phyloP scores from a whole-genome alignment of 2,329 filamentous ascomycete species.

The Colletotrichum coccodes region DNA sequence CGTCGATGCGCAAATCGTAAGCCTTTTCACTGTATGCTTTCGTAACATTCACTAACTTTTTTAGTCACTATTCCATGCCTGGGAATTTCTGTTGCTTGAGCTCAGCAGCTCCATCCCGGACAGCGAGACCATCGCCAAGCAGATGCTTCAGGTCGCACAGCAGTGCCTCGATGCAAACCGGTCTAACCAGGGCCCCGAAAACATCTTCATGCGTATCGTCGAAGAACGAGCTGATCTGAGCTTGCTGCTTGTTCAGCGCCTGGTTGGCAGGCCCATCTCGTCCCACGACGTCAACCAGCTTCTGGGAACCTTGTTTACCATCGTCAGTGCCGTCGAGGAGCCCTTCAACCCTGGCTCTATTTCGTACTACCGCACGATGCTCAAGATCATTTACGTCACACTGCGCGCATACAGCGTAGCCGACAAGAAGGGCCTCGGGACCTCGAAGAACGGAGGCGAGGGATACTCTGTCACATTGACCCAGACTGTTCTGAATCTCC shows the following conservation, averaged over 20 bases:
- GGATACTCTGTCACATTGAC: slow-evolving; percentile 56
- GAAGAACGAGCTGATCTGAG: slow-evolving; percentile 83
- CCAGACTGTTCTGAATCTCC: slow-evolving; percentile 79
- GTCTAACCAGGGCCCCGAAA: slow-evolving; percentile 76
- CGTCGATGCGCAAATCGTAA: slow-evolving; percentile 89
- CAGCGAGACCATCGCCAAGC: slow-evolving; percentile 67
- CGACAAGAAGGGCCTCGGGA: slow-evolving; percentile 39
- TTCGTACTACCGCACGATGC: slow-evolving; percentile 82
- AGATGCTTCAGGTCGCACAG: slow-evolving; percentile 79
- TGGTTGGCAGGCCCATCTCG: slow-evolving; percentile 69
- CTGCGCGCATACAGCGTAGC: slow-evolving; percentile 71
- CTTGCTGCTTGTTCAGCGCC: slow-evolving; percentile 82
- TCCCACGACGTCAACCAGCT: slow-evolving; percentile 63
- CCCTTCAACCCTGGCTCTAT: slow-evolving; percentile 63
- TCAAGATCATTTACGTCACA: slow-evolving; percentile 86
- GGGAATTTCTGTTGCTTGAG: slow-evolving; percentile 89
- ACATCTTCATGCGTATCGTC: slow-evolving; percentile 83
- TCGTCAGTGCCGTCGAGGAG: slow-evolving; percentile 63
- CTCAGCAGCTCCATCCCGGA: slow-evolving; percentile 74
- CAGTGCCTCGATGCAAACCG: slow-evolving; percentile 85
- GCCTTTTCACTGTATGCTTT: slow-evolving; percentile 41
- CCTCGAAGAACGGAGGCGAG: slow-evolving; percentile 38
- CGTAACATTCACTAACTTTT: slow-evolving; percentile 37
- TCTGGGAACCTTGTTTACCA: slow-evolving; percentile 60
- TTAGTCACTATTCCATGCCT: slow-evolving; percentile 84